A percentile compares a stretch with the other conserved stretches of the same genome.
These are phyloP conservation scores for Stenocarpella maydis DNA, from an alignment of 2,329 filamentous ascomycete genomes.

Conservation along the genomic window DNA sequence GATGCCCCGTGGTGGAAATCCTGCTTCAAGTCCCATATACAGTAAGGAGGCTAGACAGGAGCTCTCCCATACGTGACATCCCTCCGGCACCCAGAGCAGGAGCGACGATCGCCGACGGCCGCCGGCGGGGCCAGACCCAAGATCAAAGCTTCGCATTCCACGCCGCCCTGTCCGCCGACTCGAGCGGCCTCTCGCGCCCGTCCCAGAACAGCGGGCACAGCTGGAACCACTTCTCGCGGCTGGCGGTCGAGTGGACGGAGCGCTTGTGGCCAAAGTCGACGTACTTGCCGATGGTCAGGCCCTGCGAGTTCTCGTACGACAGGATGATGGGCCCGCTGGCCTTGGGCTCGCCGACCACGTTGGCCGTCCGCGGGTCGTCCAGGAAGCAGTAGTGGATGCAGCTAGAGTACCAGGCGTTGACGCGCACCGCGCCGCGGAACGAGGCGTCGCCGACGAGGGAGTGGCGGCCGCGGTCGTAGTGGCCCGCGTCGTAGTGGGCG, in stretches of 20 bases:
- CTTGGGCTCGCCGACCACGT: slow-evolving; percentile 52
- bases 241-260: slow-evolving; percentile 46
- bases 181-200: slow-evolving; percentile 51
- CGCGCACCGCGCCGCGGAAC: slow-evolving; percentile 63
- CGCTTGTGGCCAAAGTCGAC: slow-evolving; percentile 50
- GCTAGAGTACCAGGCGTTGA: slow-evolving; percentile 65
- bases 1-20: background rate
- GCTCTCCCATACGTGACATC: background rate
- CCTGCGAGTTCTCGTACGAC: slow-evolving; percentile 44
- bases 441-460: slow-evolving; percentile 64
- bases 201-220: slow-evolving; percentile 59
- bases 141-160: slow-evolving; percentile 55
- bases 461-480: slow-evolving; percentile 67
- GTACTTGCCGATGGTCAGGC: slow-evolving; percentile 45
- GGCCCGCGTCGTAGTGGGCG: slow-evolving; percentile 62
- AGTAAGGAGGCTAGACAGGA: background rate
- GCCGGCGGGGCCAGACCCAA: no score
- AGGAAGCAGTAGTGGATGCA: slow-evolving; percentile 68
- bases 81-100: background rate
- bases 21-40: background rate
- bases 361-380: slow-evolving; percentile 63
- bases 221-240: slow-evolving; percentile 51
- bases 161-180: slow-evolving; percentile 53
- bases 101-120: no score
- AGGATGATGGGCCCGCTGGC: slow-evolving; percentile 37